These are phyloP conservation scores for Begonia peltatifolia DNA, from an alignment of 306 rosid species.

Conservation along the genomic window DNA sequence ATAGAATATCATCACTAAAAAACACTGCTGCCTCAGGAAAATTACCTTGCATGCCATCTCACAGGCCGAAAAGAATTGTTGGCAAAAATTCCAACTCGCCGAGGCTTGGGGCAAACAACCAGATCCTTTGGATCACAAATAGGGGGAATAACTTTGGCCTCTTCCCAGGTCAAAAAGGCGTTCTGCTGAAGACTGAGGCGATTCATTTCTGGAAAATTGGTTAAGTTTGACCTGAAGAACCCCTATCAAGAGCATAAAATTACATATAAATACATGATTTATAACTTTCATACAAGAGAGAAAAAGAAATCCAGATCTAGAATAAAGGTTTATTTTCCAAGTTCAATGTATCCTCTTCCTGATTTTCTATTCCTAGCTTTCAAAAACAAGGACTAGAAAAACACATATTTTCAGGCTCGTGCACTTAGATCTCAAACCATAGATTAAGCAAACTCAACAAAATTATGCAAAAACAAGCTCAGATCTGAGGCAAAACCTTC, in stretches of 20 bases:
- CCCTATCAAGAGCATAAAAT: conserved; percentile 23
- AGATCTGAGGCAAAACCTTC: no score
- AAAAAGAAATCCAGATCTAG: neutral
- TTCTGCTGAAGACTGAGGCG: conserved; percentile 58
- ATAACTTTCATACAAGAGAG: no score
- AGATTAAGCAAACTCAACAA: no score
- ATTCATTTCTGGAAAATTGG: conserved; percentile 38
- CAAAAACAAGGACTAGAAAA: neutral
- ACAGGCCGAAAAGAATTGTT: conserved; percentile 29
- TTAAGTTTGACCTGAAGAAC: conserved; percentile 34
- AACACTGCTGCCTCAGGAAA: neutral
- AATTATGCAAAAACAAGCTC: no score
- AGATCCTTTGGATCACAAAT: conserved; percentile 40
- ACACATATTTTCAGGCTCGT: neutral
- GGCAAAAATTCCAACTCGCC: conserved; percentile 51
- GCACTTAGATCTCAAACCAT: neutral
- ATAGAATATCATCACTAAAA: conserved; percentile 7
- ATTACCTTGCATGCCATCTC: conserved; percentile 50
- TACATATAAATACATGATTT: neutral
- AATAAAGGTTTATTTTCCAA: neutral
- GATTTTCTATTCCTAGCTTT: neutral
- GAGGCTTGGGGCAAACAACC: conserved; percentile 70
- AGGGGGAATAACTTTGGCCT: conserved; percentile 28
- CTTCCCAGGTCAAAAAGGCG: conserved; percentile 58
- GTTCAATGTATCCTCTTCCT: neutral